Evolutionary conservation across 345 rosid genomes (phyloP).

Genomic region (Mangifera indica): DNA sequence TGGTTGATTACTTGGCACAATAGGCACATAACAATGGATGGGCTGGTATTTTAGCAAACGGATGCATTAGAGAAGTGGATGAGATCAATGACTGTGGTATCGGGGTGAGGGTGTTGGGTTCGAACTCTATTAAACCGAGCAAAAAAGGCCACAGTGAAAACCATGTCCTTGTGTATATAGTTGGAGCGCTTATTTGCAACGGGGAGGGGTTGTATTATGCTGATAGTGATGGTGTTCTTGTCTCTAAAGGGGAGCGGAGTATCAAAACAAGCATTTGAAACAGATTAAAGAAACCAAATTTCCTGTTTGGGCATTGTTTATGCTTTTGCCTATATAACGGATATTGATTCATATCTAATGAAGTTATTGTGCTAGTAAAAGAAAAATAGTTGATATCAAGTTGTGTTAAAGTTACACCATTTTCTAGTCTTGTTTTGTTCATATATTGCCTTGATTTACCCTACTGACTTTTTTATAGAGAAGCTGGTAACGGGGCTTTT

Average conservation of each 20-base stretch:
- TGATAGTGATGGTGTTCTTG: slow-evolving; percentile 76
- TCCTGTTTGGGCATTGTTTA: no score
- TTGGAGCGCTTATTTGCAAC: slow-evolving; percentile 55
- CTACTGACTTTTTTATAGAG: no score
- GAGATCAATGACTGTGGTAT: slow-evolving; percentile 75
- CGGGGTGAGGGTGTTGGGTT: slow-evolving; percentile 81
- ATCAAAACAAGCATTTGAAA: slow-evolving; percentile 23
- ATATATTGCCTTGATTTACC: no score
- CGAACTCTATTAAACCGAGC: slow-evolving; percentile 70
- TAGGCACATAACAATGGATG: slow-evolving; percentile 83
- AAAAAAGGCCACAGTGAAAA: slow-evolving; percentile 81
- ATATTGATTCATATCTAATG: not conserved
- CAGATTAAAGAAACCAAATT: not conserved
- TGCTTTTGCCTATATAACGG: not conserved
- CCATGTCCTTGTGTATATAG: slow-evolving; percentile 55
- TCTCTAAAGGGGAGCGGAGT: slow-evolving; percentile 60
- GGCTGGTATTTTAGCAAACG: slow-evolving; percentile 73
- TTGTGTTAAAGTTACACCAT: not conserved
- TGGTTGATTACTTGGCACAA: slow-evolving; percentile 74
- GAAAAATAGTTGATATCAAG: not conserved
- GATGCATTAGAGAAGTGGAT: slow-evolving; percentile 81
- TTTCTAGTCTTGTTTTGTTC: no score
- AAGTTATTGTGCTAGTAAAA: not conserved
- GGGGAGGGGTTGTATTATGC: slow-evolving; percentile 93
- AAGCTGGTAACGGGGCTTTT: no score